Base-by-base conservation (phyloP, 768 basidiomycete genomes). In the Tulasnella sp. region DNA sequence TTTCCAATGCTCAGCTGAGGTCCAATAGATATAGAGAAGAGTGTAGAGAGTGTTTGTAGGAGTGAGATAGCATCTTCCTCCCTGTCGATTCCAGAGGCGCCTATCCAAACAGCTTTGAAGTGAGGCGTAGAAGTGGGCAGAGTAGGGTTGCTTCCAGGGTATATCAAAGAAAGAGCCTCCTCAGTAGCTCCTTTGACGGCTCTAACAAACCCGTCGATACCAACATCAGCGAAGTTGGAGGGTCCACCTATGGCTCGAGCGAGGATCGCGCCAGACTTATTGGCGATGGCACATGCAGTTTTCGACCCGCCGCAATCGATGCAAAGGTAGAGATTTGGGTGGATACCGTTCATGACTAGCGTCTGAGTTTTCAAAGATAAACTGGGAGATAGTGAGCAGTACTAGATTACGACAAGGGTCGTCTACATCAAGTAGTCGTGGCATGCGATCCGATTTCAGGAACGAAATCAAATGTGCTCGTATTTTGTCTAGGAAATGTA, bases 221-320 rank as follows among this genome's bases (percentile, higher is more conserved):
- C 77, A 66, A 90, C 81, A 72, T 88, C 88, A 23, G 88, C 78
- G 71, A 87, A 87, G 71, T 95, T 95, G 65, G 90, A 91, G 0
- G 88, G 86, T 1, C 88, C 88, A 7, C 82, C 82, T 17, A 75
- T 69, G 1, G 81, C 87, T 45, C 85, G 82, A 1, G 83, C 84
- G 45, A 88, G 60, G 65, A 89, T 77, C 3, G 72, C 70, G 63
- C 88, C 86, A 2, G 75, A 64, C 19, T 68, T 64, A 67, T 83
- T 76, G 61, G 76, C 76, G 69, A 94, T 80, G 61, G 80, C 86
- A 4, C 79, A 86, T 26, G 85, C 79, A 9, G 92, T 92, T 74
- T 94, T 95, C 45, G 88, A 88, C 21, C 88, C 91, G 29, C 91
- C 91, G 63, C 89, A 91, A 71, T 92, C 89, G 63, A 87, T 84